Base-by-base conservation (phyloP, 2,329 filamentous ascomycete genomes). In the Apiospora aurea region DNA sequence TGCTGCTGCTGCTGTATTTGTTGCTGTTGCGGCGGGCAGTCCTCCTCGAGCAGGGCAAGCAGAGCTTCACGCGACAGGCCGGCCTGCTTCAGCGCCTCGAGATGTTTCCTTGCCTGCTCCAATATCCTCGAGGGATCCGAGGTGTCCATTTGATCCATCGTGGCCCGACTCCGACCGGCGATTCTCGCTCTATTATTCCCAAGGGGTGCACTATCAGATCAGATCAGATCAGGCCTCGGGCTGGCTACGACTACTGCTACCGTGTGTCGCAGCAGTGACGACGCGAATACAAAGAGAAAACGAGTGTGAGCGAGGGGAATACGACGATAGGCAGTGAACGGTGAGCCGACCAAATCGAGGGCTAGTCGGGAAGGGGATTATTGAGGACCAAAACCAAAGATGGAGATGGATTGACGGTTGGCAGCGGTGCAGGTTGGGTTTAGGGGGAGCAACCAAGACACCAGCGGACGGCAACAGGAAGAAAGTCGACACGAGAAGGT, bases 81-180 rank as follows among this genome's bases (percentile, higher is more conserved):
- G n/a, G 78, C 77, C 71, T 81, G 77, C 72, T 80, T 80, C 67
- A 81, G 73, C 73, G 79, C 79, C 71, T 80, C 79, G 70, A 81
- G 76, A 69, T 80, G 78, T 71, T 79, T 74, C 73, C 79, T 77
- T 70, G 78, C 79, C 74, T 79, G 77, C 61, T 77, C 79, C 57
- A 80, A 64, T 72, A 79, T 79, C 46, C 46, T 53, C 68, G 68
- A 69, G 68, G 68, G 68, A 53, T 69, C 68, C 26, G 68, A 41
- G 26, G 26, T 49, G 46, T 69, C 68, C 68, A 51, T 38, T 26
- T 69, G 68, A 38, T 69, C 47, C 68, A 69, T 69, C 34, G 53
- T 69, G 68, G 68, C 26, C 46, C 44, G 47, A 57, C 34, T 69
- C 44, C 43, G 43, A 68, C 66, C 57, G 57, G 34, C 57, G 57